These are phyloP conservation scores for Paramyrothecium sp. DNA, from an alignment of 2,329 filamentous ascomycete species.

Conservation along the genomic window DNA sequence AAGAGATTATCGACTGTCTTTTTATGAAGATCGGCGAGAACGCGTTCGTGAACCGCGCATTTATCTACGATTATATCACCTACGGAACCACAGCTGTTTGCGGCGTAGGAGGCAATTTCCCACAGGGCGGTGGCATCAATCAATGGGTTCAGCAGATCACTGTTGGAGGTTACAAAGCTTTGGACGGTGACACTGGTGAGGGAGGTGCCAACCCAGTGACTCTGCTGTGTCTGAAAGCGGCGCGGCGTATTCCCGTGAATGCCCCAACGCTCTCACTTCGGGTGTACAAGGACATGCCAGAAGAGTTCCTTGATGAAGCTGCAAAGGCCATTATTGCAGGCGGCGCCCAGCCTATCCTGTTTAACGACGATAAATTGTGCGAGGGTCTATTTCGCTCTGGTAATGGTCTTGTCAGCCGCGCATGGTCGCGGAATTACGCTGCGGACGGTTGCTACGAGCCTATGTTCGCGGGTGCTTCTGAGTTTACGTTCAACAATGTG, in stretches of 20 bases:
- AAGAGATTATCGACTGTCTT: background rate
- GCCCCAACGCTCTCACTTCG: background rate
- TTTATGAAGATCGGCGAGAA: background rate
- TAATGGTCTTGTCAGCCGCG: background rate
- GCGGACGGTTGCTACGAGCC: background rate
- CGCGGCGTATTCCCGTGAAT: background rate
- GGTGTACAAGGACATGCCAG: background rate
- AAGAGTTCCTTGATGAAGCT: background rate
- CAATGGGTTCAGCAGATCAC: background rate
- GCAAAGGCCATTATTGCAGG: background rate
- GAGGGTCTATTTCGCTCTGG: background rate
- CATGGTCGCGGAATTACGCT: background rate
- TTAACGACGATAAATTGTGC: background rate
- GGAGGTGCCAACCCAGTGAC: background rate
- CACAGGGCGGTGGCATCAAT: background rate
- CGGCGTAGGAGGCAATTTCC: background rate
- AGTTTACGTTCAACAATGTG: background rate
- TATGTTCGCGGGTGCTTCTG: background rate
- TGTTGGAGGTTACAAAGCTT: background rate
- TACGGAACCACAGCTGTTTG: background rate
- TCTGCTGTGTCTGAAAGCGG: background rate
- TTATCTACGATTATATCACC: background rate
- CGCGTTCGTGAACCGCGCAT: background rate
- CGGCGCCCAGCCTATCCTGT: background rate
- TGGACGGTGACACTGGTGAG: background rate